These are phyloP conservation scores for Trichomonas vaginalis DNA, from an alignment of 208 protist genomes.

Conservation along the genomic window DNA sequence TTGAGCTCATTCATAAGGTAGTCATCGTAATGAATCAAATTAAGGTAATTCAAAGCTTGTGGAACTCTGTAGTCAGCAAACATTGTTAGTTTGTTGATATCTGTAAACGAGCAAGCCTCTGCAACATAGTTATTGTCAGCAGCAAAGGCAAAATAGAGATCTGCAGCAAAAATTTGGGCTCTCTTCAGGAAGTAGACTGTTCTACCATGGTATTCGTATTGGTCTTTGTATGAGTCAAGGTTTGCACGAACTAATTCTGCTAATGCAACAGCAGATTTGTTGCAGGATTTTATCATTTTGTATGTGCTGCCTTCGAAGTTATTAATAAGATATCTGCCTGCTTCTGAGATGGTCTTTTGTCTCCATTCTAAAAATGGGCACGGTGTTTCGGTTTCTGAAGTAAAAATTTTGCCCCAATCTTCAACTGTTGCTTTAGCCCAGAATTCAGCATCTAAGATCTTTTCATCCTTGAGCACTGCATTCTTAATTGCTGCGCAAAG, in stretches of 20 bases:
- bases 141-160: neutral
- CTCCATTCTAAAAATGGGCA: neutral
- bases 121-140: neutral
- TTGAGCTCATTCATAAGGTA: neutral
- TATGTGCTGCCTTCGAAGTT: neutral
- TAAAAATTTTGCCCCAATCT: neutral
- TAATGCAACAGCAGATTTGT: neutral
- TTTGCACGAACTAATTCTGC: neutral
- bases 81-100: neutral
- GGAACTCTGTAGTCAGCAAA: slow-evolving; percentile 13
- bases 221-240: neutral
- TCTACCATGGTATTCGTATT: neutral
- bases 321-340: neutral
- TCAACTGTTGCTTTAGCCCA: neutral
- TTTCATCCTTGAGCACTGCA: neutral
- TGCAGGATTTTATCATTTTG: neutral
- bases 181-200: neutral
- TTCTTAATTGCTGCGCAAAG: neutral
- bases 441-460: neutral
- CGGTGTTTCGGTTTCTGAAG: neutral
- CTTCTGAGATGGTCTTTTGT: neutral
- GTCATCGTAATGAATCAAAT: neutral
- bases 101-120: neutral
- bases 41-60: neutral
- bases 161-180: slow-evolving; percentile 15